A percentile compares a stretch with the other conserved stretches of the same genome.
Evolutionary conservation across 2,329 filamentous ascomycete species (phyloP).

Genomic region (Furcasterigmium furcatum): DNA sequence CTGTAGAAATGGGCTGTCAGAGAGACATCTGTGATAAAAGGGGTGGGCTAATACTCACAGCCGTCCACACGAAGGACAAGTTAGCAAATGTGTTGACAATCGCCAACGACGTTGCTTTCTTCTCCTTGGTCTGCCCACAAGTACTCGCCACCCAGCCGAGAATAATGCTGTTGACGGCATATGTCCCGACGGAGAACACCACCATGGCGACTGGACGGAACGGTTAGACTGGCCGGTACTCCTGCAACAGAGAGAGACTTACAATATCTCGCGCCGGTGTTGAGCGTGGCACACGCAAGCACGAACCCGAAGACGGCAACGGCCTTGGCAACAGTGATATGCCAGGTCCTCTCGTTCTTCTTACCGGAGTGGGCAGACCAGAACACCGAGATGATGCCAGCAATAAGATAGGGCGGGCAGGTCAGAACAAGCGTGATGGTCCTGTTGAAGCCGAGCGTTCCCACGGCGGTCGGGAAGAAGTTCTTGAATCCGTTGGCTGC

Average conservation of each 20-base stretch:
- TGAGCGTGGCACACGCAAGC: constrained; percentile 22
- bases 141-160: constrained; percentile 37
- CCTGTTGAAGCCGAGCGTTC: constrained; percentile 23
- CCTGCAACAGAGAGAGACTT: too few species aligned
- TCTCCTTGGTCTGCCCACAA: constrained; percentile 37
- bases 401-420: too few species aligned
- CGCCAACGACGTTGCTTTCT: constrained; percentile 36
- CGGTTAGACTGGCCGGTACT: too few species aligned
- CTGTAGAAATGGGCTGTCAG: not conserved
- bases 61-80: constrained; percentile 10
- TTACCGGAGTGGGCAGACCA: constrained; percentile 36
- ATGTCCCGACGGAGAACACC: constrained; percentile 27
- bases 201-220: constrained; percentile 30
- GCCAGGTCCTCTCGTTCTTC: constrained; percentile 40
- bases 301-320: constrained; percentile 35
- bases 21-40: not conserved
- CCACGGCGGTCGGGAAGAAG: constrained; percentile 36
- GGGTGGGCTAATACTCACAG: too few species aligned
- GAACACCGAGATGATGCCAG: constrained; percentile 35
- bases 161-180: constrained; percentile 36
- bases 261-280: constrained; percentile 24
- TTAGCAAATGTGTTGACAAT: constrained; percentile 21
- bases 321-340: constrained; percentile 31
- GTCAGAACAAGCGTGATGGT: constrained; percentile 42
- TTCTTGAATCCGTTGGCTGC: constrained; percentile 39